These are phyloP conservation scores for Neophaeococcomyces mojaviensis DNA, from an alignment of 2,329 filamentous ascomycete genomes.

Conservation along the genomic window DNA sequence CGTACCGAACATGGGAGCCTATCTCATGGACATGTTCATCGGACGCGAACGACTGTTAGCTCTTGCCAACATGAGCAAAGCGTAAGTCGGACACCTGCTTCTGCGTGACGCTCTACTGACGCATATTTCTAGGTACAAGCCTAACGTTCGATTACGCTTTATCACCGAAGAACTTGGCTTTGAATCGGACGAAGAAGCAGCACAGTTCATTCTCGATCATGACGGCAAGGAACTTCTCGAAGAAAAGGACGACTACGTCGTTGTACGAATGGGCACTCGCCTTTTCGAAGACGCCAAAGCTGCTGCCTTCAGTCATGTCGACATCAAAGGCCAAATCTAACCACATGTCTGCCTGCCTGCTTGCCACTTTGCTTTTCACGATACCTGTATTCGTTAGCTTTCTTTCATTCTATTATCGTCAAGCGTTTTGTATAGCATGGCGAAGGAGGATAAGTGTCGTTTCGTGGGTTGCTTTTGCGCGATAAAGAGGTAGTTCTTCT, in stretches of 20 bases:
- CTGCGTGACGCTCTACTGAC: constrained; percentile 39
- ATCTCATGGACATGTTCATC: constrained; percentile 99
- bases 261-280: constrained; percentile 68
- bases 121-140: constrained; percentile 68
- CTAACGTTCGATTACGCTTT: constrained; percentile 79
- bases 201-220: constrained; percentile 80
- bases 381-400: constrained; percentile 14
- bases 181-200: constrained; percentile 82
- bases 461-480: background rate
- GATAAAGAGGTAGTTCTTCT: too few species aligned
- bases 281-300: constrained; percentile 68
- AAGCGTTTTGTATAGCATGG: constrained; percentile 1
- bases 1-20: constrained; percentile 93
- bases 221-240: constrained; percentile 65
- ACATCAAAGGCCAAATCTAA: constrained; percentile 91
- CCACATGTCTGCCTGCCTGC: too few species aligned
- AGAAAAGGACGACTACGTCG: constrained; percentile 65
- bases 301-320: constrained; percentile 74
- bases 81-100: constrained; percentile 56
- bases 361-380: constrained; percentile 16
- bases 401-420: constrained; percentile 12
- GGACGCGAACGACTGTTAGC: constrained; percentile 85
- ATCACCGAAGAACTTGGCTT: constrained; percentile 95
- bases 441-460: too few species aligned
- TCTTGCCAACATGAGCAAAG: constrained; percentile 85